A percentile compares a stretch with the other conserved stretches of the same genome.
Conservation (phyloP, 1,284 basidiomycete genomes). For the Moesziomyces antarcticus region DNA sequence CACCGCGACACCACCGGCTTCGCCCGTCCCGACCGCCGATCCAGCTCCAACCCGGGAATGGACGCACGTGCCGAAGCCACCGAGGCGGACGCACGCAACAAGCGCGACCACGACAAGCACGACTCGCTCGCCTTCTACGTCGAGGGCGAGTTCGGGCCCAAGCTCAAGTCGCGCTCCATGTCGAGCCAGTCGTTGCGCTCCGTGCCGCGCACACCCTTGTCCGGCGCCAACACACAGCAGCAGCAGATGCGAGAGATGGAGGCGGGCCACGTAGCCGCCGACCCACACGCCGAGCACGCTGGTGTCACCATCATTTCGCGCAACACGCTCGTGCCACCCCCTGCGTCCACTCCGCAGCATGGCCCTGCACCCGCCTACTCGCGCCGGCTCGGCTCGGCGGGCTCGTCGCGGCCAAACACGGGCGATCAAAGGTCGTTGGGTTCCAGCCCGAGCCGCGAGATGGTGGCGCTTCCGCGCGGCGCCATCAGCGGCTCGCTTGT, state of each 20-base stretch:
- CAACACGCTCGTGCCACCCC: constrained; percentile 13
- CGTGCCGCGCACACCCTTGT: constrained; percentile 8
- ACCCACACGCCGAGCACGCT: neutral
- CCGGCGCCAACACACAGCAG: constrained; percentile 3
- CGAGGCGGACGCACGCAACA: constrained; percentile 2
- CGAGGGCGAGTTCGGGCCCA: constrained; percentile 40
- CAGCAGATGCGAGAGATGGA: constrained; percentile 39
- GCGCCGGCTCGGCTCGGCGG: constrained; percentile 14
- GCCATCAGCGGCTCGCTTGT: constrained; percentile 7
- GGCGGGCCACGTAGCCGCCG: constrained; percentile 7
- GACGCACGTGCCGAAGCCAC: constrained; percentile 1
- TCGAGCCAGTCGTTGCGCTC: constrained; percentile 24
- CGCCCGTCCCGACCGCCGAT: constrained; percentile 6
- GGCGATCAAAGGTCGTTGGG: constrained; percentile 3
- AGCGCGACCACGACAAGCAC: constrained; percentile 11
- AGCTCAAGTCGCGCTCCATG: constrained; percentile 20
- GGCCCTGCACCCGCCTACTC: constrained; percentile 25
- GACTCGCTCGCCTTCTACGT: constrained; percentile 42
- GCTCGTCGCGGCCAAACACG: constrained; percentile 18
- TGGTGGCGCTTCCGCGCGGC: constrained; percentile 1
- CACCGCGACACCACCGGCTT: constrained; percentile 18
- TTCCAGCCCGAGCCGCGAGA: constrained; percentile 2
- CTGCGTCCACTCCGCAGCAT: neutral
- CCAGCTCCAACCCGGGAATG: constrained; percentile 2
- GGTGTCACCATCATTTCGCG: constrained; percentile 22